phyloP scores from a whole-genome alignment of 1,284 basidiomycete genomes.

The Xerocomus nothofagi region DNA sequence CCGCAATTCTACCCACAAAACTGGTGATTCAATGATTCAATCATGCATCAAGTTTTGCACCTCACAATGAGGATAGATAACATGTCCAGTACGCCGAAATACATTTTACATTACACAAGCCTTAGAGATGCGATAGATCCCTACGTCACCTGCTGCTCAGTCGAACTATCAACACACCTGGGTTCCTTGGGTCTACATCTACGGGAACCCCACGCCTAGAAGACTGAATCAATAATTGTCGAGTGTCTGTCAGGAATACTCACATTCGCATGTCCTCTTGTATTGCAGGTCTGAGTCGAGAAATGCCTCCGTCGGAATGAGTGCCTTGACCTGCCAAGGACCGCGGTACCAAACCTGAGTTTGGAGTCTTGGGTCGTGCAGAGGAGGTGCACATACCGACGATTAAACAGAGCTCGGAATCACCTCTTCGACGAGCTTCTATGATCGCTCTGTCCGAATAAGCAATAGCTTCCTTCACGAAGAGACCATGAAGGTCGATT shows the following conservation, averaged over 20 bases:
- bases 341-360: background rate
- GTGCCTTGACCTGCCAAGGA: constrained; percentile 65
- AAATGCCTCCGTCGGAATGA: constrained; percentile 78
- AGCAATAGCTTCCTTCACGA: constrained; percentile 84
- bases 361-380: background rate
- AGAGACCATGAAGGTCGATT: constrained; percentile 88
- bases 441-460: constrained; percentile 68
- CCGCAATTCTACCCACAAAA: background rate
- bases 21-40: no score
- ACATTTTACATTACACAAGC: background rate
- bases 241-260: constrained; percentile 20
- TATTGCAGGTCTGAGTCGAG: constrained; percentile 91
- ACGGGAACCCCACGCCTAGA: constrained; percentile 15
- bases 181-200: constrained; percentile 76
- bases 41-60: background rate
- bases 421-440: constrained; percentile 62
- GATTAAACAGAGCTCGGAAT: constrained; percentile 76
- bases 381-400: constrained; percentile 60
- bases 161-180: constrained; percentile 84
- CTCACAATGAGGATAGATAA: background rate
- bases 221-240: background rate
- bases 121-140: background rate
- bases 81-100: background rate
- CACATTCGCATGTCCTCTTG: constrained; percentile 82
- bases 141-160: constrained; percentile 35